Base-by-base conservation (phyloP, 495 filamentous ascomycete species). In the Daldinia vernicosa region DNA sequence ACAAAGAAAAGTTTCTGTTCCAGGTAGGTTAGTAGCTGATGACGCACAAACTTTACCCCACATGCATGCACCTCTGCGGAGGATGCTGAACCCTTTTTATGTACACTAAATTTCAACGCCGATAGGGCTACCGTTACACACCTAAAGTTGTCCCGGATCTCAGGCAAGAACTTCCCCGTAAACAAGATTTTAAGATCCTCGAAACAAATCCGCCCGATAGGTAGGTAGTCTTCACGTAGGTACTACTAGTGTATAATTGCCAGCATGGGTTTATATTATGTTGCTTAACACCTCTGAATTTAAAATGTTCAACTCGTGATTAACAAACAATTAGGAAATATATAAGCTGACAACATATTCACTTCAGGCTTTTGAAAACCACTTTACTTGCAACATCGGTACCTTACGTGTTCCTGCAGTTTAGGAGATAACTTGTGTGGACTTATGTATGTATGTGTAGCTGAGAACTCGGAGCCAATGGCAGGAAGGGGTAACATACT, bases 61-160 rank as follows among this genome's bases (percentile, higher is more conserved):
- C 69, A 54, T 60, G 43, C 60, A 63, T 72, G 63, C 58, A 47
- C 63, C 60, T n/a, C 56, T 72, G 64, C 60, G 64, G 63, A 63
- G 70, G 39, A 33, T 30, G 24, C 12, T 22, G 51, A 62, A 57
- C 37, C 37, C 28, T 64, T 60, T 43, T 52, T 55, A n/a, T n/a
- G n/a, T n/a, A n/a, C n/a, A n/a, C n/a, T n/a, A 3, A 19, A 53
- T 17, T 51, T 47, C 58, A 57, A 53, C 63, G 19, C 53, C 27
- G 61, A 61, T 66, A 71, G 45, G 62, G 68, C 57, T 65, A 39
- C 39, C 33, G 55, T 32, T 60, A 50, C 63, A 47, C 57, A 30
- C 53, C 27, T 65, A 65, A 65, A 43, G 6, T 60, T 30, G 50
- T 40, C 24, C 26, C 19, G 39, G 55, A 59, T 59, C 19, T 40